Percentiles rank a stretch among this genome's conserved stretches.
Conservation (phyloP, 164 flowering plant genomes). For the Annona cherimola region DNA sequence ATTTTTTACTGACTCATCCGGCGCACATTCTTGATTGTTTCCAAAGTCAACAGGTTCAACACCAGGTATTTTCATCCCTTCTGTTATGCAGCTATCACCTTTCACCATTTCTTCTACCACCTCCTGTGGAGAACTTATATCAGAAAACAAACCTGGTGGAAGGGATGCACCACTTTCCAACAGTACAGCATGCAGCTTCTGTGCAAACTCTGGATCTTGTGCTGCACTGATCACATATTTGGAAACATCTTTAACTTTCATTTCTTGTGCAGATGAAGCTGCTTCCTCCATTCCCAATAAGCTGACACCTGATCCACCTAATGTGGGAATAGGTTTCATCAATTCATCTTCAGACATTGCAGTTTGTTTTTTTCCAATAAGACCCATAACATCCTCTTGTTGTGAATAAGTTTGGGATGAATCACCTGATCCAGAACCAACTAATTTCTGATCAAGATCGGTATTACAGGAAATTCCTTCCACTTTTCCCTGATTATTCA, state of each 20-base stretch:
- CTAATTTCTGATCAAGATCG: conserved; percentile 16
- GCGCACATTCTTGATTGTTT: conserved; percentile 11
- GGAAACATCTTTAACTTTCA: conserved; percentile 71
- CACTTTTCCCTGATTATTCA: conserved; percentile 9
- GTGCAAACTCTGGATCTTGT: conserved; percentile 81
- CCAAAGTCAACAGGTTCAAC: conserved; percentile 10
- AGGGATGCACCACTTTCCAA: conserved; percentile 81
- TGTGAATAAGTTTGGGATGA: conserved; percentile 12
- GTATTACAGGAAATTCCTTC: conserved; percentile 17
- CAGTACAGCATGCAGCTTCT: conserved; percentile 75
- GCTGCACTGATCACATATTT: conserved; percentile 80
- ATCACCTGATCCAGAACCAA: conserved; percentile 23
- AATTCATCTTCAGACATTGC: conserved; percentile 50
- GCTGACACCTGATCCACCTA: conserved; percentile 28
- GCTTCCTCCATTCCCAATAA: conserved; percentile 28
- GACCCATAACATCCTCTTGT: conserved; percentile 15
- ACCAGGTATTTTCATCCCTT: conserved; percentile 16
- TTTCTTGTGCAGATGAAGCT: conserved; percentile 54
- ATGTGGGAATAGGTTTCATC: conserved; percentile 47
- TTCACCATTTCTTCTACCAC: conserved; percentile 22
- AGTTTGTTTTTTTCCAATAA: conserved; percentile 25
- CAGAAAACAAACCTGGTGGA: conserved; percentile 60
- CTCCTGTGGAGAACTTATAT: conserved; percentile 29
- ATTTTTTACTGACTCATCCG: conserved; percentile 13
- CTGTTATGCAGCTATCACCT: conserved; percentile 19